phyloP scores from a whole-genome alignment of 352 stramenopile species.

The Peronospora belbahrii region DNA sequence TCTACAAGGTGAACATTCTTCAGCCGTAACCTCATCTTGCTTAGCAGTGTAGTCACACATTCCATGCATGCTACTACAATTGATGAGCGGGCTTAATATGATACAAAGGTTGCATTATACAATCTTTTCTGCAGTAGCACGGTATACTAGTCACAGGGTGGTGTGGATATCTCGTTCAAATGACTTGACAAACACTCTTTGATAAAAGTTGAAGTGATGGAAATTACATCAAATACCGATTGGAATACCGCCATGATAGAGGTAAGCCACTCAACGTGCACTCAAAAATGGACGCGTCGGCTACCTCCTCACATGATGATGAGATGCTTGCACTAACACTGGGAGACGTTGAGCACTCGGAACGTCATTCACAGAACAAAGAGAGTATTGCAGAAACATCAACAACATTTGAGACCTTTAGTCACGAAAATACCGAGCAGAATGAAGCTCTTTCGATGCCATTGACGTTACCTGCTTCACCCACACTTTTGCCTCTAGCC shows the following conservation, averaged over 20 bases:
- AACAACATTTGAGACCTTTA: slow-evolving; percentile 17
- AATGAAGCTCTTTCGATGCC: slow-evolving; percentile 20
- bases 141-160: too few relatives aligned
- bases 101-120: slow-evolving; percentile 28
- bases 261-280: too few relatives aligned
- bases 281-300: slow-evolving; percentile 17
- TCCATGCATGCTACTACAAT: slow-evolving; percentile 11
- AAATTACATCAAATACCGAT: not conserved
- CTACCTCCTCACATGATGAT: slow-evolving; percentile 18
- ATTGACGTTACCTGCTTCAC: slow-evolving; percentile 38
- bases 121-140: slow-evolving; percentile 37
- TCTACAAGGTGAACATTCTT: too few relatives aligned
- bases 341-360: slow-evolving; percentile 24
- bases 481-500: slow-evolving; percentile 37
- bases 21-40: too few relatives aligned
- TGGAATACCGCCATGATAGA: not conserved
- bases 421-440: slow-evolving; percentile 8
- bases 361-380: slow-evolving; percentile 8
- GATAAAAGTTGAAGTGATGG: not conserved
- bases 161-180: too few relatives aligned
- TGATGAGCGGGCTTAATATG: too few relatives aligned
- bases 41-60: too few relatives aligned
- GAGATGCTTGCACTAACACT: slow-evolving; percentile 40
- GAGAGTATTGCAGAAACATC: not conserved
- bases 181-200: slow-evolving; percentile 2